Evolutionary conservation across 352 stramenopile species (phyloP), one percentile per base, ranked within the genome.

Genomic region (Phytophthora vignae): DNA sequence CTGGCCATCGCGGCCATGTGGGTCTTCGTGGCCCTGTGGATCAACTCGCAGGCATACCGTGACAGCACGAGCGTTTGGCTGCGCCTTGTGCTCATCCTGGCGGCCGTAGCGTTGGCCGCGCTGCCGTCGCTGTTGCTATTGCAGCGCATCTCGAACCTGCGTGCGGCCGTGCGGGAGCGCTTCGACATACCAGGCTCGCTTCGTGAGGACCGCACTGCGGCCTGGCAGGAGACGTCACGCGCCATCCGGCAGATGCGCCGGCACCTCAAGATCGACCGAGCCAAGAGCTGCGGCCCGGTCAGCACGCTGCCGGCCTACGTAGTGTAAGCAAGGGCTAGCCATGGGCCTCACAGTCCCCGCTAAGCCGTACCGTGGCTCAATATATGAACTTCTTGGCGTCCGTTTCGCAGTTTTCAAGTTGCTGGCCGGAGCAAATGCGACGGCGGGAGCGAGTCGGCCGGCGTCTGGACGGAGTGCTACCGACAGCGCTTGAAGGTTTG

Each of bases 101-200:
- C 44, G 1, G 48, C 60, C 52, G 50, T 77, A 9, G 25, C 60
- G 14, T 60, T 82, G 11, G 53, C 60, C 10, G 21, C 36, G 22
- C 60, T 74, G 52, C 53, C 71, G 36, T 57, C 55, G 40, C 55
- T 77, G 36, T 60, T 78, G 42, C 63, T 81, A n/a, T 44, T 76
- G 38, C 40, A 64, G 38, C 71, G 75, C 21, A 73, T 82, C 50
- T 63, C 75, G 33, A 56, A 19, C 11, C 48, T 77, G 25, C 75
- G 74, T 55, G 40, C 59, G 0, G 40, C 50, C 0, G 64, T 77
- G 9, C 67, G 71, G 0, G 71, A 82, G 21, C 63, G 67, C 19
- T 82, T 82, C 50, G 75, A 79, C 64, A 79, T 82, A 22, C 75
- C 75, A 11, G 75, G 75, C 3, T 77, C 67, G 15, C 49, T 69